Base-by-base conservation (phyloP, 495 filamentous ascomycete species). In the Penicillium turbatum region DNA sequence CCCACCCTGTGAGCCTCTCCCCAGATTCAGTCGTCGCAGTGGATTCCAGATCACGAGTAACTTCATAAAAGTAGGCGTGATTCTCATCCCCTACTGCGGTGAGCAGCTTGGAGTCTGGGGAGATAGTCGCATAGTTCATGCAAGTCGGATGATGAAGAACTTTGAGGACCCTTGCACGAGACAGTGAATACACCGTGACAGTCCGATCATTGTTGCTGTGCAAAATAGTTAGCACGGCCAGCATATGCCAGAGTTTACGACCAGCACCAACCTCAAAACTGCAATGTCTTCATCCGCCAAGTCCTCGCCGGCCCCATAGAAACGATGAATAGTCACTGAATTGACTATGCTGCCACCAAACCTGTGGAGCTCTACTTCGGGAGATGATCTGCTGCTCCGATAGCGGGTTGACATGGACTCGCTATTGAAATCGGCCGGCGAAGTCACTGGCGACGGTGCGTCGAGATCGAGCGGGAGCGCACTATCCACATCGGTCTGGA, bases 121-220 rank as follows among this genome's bases (percentile, higher is more conserved):
- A 96, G 38, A 98, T 84, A 16, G 90, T 83, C 5, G 91, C 88
- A 67, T 93, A 91, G 67, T 98, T 98, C 72, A 96, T 92, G 49
- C 81, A 84, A 56, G 87, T 84, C 35, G 86, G 83, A 53, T 92
- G 88, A 6, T 81, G 74, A 17, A 96, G 69, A 44, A 83, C 78
- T 34, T 86, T 81, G 35, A 92, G 69, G 48, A 87, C 74, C 49
- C 79, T 71, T 26, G 77, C 69, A 31, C 81, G 77, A 12, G 83
- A 77, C 7, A 97, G 75, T 31, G 85, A 86, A 63, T 90, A 90
- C 13, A 96, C 73, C 15, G 84, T 83, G 27, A 97, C 85, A 1
- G 87, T 89, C 63, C 83, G 84, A 66, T 98, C 93, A 65, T 98
- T 98, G 69, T 96, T 97, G 44, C 82, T 85, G 53, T 48, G 42